These are phyloP conservation scores for Thuidium tamariscinum DNA, from an alignment of 225 moss, liverwort and hornwort species.

Conservation along the genomic window DNA sequence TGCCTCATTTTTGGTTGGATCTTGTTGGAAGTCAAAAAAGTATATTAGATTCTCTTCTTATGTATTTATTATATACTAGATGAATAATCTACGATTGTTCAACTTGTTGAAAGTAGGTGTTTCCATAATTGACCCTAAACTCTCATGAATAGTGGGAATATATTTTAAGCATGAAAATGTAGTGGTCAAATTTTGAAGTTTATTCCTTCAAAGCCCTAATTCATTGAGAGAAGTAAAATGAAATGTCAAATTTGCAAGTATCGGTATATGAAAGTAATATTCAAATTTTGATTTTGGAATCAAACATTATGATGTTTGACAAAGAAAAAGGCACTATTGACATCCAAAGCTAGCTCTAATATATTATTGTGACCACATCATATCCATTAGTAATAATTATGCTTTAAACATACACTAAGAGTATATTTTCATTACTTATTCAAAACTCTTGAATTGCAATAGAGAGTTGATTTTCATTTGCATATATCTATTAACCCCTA, in stretches of 20 bases:
- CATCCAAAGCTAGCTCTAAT: rapidly evolving
- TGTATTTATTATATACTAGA: rapidly evolving
- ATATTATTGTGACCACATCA: not conserved
- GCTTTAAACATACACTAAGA: not conserved
- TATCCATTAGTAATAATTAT: not conserved
- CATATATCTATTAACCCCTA: too few species aligned
- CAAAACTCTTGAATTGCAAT: too few species aligned
- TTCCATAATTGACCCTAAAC: not conserved
- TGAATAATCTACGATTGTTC: not conserved
- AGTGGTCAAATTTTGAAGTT: not conserved
- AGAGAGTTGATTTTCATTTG: too few species aligned
- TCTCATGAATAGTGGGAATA: not conserved
- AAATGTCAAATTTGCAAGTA: not conserved
- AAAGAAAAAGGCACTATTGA: not conserved
- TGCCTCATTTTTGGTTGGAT: not conserved
- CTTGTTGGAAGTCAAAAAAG: not conserved
- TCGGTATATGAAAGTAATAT: not conserved
- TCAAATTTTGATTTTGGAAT: not conserved
- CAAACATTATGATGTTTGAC: not conserved
- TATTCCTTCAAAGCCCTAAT: rapidly evolving
- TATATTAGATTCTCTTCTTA: too few species aligned
- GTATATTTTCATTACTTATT: too few species aligned
- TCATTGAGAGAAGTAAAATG: not conserved
- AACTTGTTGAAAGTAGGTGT: not conserved
- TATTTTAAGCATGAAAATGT: not conserved